These are phyloP conservation scores for Setaria italica DNA, from an alignment of 202 grass and related monocot genomes.

Conservation along the genomic window DNA sequence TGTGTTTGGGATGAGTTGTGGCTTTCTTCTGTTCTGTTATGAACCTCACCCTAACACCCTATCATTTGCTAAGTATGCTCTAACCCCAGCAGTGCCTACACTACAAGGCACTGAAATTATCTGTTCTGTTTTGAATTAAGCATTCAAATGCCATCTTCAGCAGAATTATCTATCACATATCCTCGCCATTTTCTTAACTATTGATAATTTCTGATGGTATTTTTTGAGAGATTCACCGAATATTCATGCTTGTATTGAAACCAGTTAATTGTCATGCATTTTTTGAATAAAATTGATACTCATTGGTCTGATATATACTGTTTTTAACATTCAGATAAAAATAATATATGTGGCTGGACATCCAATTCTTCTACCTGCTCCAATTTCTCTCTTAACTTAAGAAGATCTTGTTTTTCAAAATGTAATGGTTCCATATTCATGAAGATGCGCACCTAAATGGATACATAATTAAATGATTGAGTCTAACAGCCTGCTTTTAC, in stretches of 20 bases:
- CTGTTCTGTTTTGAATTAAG: conserved; percentile 9
- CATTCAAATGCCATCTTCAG: not conserved
- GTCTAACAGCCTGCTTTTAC: conserved; percentile 2
- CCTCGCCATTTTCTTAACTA: not conserved
- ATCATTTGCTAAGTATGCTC: not conserved
- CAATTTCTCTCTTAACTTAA: not conserved
- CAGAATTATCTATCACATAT: not conserved
- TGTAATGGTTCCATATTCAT: not conserved
- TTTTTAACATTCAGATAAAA: not conserved
- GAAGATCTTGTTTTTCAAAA: not conserved
- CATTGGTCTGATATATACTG: conserved; percentile 22
- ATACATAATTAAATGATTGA: not conserved
- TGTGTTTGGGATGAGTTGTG: conserved; percentile 25
- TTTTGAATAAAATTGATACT: conserved; percentile 10
- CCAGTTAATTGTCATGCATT: not conserved
- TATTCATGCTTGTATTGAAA: conserved; percentile 18
- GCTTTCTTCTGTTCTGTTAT: conserved; percentile 18
- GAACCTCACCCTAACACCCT: not conserved
- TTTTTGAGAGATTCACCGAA: not conserved
- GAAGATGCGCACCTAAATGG: not conserved
- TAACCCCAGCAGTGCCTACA: not conserved
- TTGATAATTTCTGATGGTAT: not conserved
- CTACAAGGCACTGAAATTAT: not conserved
- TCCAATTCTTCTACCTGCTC: not conserved
- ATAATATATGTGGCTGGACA: not conserved